Evolutionary conservation across 331 rosid genomes (phyloP).

Genomic region (Quercus lobata): DNA sequence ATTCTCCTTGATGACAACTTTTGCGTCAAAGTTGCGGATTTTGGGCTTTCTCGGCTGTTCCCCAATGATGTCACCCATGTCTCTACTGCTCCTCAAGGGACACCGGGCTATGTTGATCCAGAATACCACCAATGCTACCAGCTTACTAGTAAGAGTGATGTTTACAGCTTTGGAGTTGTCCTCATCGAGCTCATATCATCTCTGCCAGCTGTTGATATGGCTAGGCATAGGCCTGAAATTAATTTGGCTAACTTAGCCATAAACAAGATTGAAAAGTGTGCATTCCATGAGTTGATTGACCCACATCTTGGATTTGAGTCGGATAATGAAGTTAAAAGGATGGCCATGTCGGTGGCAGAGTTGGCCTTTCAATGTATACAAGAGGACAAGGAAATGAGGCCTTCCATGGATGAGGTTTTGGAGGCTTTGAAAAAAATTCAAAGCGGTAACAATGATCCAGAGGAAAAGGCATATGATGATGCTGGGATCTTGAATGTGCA

Average conservation of each 20-base stretch:
- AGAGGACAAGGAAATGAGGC: conserved; percentile 53
- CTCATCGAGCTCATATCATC: conserved; percentile 66
- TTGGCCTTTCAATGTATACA: conserved; percentile 68
- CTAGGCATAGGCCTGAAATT: conserved; percentile 47
- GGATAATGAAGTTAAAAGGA: conserved; percentile 29
- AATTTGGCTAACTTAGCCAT: conserved; percentile 42
- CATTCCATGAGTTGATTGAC: conserved; percentile 44
- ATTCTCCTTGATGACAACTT: conserved; percentile 58
- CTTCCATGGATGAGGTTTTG: conserved; percentile 59
- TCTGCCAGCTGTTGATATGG: conserved; percentile 50
- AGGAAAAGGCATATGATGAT: conserved; percentile 12
- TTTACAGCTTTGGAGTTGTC: conserved; percentile 69
- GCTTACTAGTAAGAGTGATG: conserved; percentile 64
- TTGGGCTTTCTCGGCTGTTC: conserved; percentile 66
- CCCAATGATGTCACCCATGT: conserved; percentile 60
- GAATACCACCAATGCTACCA: conserved; percentile 55
- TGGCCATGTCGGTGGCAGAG: conserved; percentile 46
- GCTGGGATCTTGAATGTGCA: conserved; percentile 4
- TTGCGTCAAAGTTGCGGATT: conserved; percentile 67
- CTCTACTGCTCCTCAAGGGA: conserved; percentile 83
- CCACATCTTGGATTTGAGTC: conserved; percentile 50
- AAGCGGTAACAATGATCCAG: conserved; percentile 15
- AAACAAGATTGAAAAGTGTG: conserved; percentile 39
- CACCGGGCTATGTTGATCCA: conserved; percentile 78
- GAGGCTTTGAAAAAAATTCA: conserved; percentile 32